Evolutionary conservation across 1,284 basidiomycete species (phyloP).

Genomic region (Polyporus tsugae): DNA sequence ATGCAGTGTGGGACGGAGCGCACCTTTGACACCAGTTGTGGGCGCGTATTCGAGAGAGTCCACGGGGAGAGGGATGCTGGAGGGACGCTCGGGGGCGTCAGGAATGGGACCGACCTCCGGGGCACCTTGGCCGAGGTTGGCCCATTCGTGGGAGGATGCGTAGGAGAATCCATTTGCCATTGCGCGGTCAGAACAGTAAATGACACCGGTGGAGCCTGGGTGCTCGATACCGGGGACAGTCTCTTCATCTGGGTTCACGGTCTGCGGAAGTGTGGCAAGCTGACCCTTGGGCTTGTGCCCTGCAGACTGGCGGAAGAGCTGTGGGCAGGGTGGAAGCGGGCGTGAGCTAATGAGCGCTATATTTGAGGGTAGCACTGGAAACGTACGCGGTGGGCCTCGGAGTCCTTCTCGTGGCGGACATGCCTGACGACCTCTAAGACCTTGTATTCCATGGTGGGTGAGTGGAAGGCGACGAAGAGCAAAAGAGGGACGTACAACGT

Average conservation of each 20-base stretch:
- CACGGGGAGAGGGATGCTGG: slow-evolving; percentile 65
- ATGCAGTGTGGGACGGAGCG: slow-evolving; percentile 17
- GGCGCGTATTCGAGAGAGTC: slow-evolving; percentile 94
- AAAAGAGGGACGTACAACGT: slow-evolving; percentile 28
- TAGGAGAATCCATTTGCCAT: slow-evolving; percentile 91
- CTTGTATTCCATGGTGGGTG: slow-evolving; percentile 40
- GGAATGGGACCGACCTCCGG: slow-evolving; percentile 90
- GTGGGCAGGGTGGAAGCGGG: slow-evolving; percentile 1
- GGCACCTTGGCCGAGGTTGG: slow-evolving; percentile 88
- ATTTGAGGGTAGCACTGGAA: neutral
- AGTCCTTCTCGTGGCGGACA: slow-evolving; percentile 76
- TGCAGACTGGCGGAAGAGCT: slow-evolving; percentile 78
- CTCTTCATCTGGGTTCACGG: slow-evolving; percentile 80
- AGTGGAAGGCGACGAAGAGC: slow-evolving; percentile 7
- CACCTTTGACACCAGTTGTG: slow-evolving; percentile 89
- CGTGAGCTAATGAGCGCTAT: neutral
- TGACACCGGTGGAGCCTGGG: slow-evolving; percentile 80
- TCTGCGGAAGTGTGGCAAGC: slow-evolving; percentile 65
- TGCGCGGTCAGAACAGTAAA: slow-evolving; percentile 89
- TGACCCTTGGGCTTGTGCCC: slow-evolving; percentile 63
- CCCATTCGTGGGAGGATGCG: slow-evolving; percentile 81
- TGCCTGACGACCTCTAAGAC: slow-evolving; percentile 47
- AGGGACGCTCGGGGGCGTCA: slow-evolving; percentile 72
- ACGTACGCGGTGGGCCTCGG: slow-evolving; percentile 83
- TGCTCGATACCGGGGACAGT: slow-evolving; percentile 86